Evolutionary conservation across 2,329 filamentous ascomycete species (phyloP), one percentile per base, ranked within the genome.

Genomic region (Pleomassaria siparia): DNA sequence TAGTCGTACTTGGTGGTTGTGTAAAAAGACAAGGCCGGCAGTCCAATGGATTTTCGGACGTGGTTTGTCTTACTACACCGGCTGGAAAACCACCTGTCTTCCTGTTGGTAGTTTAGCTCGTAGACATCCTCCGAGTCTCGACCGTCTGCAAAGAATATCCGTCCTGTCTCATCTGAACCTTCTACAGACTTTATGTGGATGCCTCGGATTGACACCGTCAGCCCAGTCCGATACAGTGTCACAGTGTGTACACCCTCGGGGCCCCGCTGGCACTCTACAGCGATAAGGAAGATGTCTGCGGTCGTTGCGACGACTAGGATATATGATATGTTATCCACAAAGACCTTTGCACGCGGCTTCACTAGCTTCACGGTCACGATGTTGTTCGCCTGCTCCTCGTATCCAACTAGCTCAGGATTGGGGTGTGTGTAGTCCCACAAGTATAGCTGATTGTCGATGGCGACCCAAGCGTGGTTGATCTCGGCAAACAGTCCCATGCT

Each of bases 371-470:
- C 88, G n/a, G 89, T 85, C 33, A 90, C 91, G 61, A 99, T 97
- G 56, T 85, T 89, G 67, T 95, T 85, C 6, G 85, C 79, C 70
- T 92, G 88, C 59, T 96, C 91, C 68, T 97, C 92, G 63, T 89
- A 96, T 15, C 92, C 92, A 56, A 96, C 87, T 33, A 96, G 79
- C 67, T 96, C 89, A 4, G 92, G 90, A 58, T 92, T 89, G n/a
- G 89, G 85, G 67, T 90, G 83, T 6, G 91, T 96, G 70, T 96
- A 99, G 72, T 99, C 92, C 95, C 95, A 99, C 13, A 99, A 79
- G 68, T 96, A 99, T 36, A 99, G 79, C 53, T 89, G 89, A 74
- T 95, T 96, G 74, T 99, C 94, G 67, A 99, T 94, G 20, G 89
- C 84, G 46, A 96, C 88, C 88, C 91, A 99, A 24, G 92, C 94